phyloP scores from a whole-genome alignment of 495 filamentous ascomycete species.

The Aspergillus nanangensis region DNA sequence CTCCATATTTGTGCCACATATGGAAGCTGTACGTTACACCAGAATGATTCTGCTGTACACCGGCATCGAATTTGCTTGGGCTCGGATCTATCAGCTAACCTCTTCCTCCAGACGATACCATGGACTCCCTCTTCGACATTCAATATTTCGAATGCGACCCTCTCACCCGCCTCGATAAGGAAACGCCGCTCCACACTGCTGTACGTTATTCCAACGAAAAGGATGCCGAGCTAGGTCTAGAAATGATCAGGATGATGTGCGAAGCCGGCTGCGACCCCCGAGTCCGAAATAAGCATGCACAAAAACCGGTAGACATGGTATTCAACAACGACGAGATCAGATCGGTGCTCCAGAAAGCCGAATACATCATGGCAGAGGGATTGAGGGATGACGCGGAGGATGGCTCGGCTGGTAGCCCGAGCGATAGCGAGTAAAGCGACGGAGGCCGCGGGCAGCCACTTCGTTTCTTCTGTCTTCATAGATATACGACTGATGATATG shows the following conservation, averaged over 20 bases:
- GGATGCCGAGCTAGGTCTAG: slow-evolving; percentile 58
- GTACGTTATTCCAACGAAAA: slow-evolving; percentile 77
- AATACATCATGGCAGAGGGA: slow-evolving; percentile 58
- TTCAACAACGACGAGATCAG: slow-evolving; percentile 62
- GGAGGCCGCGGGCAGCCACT: not conserved
- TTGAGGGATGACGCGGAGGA: slow-evolving; percentile 27
- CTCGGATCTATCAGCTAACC: not conserved
- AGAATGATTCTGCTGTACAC: not conserved
- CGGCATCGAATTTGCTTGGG: not conserved
- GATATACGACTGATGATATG: slow-evolving; percentile 18
- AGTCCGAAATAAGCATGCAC: slow-evolving; percentile 42
- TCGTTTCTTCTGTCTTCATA: slow-evolving; percentile 4
- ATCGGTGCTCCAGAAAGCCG: slow-evolving; percentile 66
- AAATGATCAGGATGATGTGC: slow-evolving; percentile 82
- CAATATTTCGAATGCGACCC: slow-evolving; percentile 94
- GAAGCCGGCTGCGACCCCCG: slow-evolving; percentile 83
- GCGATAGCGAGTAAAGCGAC: slow-evolving; percentile 36
- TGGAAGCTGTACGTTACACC: slow-evolving; percentile 69
- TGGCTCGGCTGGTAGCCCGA: slow-evolving; percentile 34
- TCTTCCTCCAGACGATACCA: slow-evolving; percentile 64
- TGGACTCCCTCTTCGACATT: slow-evolving; percentile 91
- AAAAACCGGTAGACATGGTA: slow-evolving; percentile 38
- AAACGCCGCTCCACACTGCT: slow-evolving; percentile 87
- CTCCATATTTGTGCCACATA: slow-evolving; percentile 83
- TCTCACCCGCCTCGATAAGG: slow-evolving; percentile 69